Conservation (phyloP, 106 monocot genomes). For the Dendrobium huoshanense region DNA sequence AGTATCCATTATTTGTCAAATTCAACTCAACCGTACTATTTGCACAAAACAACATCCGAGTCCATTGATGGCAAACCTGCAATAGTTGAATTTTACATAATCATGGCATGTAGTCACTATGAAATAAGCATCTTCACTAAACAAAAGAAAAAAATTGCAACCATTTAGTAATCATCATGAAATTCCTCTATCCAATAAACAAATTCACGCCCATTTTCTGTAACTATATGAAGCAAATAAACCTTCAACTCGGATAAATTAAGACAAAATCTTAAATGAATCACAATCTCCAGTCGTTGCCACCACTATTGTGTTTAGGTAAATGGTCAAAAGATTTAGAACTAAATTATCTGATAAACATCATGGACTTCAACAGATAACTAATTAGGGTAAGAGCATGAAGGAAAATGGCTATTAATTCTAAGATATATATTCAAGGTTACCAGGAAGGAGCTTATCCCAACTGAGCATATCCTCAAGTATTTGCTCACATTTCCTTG, state of each 20-base stretch:
- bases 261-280: background rate
- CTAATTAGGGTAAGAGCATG: background rate
- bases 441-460: constrained; percentile 91
- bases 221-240: background rate
- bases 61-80: background rate
- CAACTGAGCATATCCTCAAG: constrained; percentile 95
- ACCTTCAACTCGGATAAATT: background rate
- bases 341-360: background rate
- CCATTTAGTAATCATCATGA: background rate
- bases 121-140: background rate
- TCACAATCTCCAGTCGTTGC: background rate
- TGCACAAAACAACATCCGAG: background rate
- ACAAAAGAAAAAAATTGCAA: background rate
- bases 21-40: background rate
- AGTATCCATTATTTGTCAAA: background rate
- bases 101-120: background rate
- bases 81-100: background rate
- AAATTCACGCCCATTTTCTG: background rate
- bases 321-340: background rate
- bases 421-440: background rate
- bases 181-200: background rate
- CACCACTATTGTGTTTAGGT: background rate
- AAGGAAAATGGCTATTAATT: background rate
- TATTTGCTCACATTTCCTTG: constrained; percentile 74
- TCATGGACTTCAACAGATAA: background rate